phyloP scores from a whole-genome alignment of 2,329 filamentous ascomycete genomes.

The Mollisiaceae sp. region DNA sequence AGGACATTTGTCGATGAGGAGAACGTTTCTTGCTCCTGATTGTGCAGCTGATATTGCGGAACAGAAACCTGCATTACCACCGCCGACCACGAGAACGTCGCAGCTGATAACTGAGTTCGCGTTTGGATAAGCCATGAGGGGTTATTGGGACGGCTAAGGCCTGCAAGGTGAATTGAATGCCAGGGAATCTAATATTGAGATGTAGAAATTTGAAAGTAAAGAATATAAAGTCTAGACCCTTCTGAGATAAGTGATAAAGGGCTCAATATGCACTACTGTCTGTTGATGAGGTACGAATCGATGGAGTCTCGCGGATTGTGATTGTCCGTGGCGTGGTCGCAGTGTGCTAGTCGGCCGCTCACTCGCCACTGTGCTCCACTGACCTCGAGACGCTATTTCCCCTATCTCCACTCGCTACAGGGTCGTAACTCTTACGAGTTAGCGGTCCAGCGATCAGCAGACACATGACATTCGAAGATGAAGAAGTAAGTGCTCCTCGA shows the following conservation, averaged over 20 bases:
- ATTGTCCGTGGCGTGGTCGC: neutral
- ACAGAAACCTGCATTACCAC: conserved; percentile 67
- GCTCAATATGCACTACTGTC: neutral
- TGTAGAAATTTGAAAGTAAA: neutral
- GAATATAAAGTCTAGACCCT: neutral
- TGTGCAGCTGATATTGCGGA: conserved; percentile 31
- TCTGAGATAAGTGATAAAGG: neutral
- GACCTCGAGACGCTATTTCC: neutral
- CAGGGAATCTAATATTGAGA: neutral
- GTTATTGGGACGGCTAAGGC: neutral
- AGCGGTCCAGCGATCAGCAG: too few species aligned
- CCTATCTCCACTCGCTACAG: too few species aligned
- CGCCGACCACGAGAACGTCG: conserved; percentile 61
- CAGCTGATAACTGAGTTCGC: conserved; percentile 24
- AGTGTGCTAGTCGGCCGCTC: neutral
- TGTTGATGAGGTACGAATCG: neutral
- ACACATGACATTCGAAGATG: too few species aligned
- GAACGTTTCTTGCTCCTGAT: conserved; percentile 20
- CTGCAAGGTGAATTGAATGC: neutral
- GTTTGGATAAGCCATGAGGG: neutral
- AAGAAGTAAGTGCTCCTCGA: too few species aligned
- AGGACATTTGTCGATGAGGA: conserved; percentile 35
- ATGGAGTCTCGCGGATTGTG: neutral
- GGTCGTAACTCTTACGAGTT: too few species aligned
- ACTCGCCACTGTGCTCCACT: neutral